Percentiles rank a stretch among this genome's conserved stretches.
Conservation (phyloP, 2,329 filamentous ascomycete genomes). For the Ceratocystiopsis brevicomis region DNA sequence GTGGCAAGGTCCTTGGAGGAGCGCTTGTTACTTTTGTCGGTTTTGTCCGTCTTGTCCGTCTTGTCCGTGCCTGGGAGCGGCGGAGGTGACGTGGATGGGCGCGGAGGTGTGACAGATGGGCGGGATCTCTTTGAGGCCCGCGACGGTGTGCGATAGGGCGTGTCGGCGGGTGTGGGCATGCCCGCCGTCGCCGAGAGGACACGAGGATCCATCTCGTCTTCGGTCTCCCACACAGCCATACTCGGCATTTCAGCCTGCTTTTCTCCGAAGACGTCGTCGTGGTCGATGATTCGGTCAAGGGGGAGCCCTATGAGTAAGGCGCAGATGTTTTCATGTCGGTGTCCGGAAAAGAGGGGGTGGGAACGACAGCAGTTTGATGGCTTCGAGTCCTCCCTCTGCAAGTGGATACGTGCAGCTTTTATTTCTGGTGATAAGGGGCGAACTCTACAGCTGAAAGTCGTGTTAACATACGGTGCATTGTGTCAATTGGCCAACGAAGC, state of each 20-base stretch:
- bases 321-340: too few species aligned
- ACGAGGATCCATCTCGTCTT: slow-evolving; percentile 39
- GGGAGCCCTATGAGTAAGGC: not conserved
- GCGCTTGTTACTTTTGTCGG: slow-evolving; percentile 28
- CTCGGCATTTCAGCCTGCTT: slow-evolving; percentile 8
- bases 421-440: too few species aligned
- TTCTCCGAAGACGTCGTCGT: not conserved
- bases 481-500: too few species aligned
- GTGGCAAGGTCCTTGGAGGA: slow-evolving; percentile 37
- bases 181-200: slow-evolving; percentile 26
- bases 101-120: slow-evolving; percentile 47
- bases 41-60: slow-evolving; percentile 19
- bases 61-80: slow-evolving; percentile 24
- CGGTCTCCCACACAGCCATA: slow-evolving; percentile 43
- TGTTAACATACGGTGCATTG: too few species aligned
- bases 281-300: slow-evolving; percentile 1
- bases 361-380: too few species aligned
- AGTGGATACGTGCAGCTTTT: too few species aligned
- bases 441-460: too few species aligned
- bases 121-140: slow-evolving; percentile 41
- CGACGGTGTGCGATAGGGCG: slow-evolving; percentile 55
- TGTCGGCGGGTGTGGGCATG: slow-evolving; percentile 51
- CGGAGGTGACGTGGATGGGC: slow-evolving; percentile 39
- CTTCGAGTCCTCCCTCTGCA: too few species aligned
- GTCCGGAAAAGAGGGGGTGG: too few species aligned